These are phyloP conservation scores for Zasmidium cellare DNA, from an alignment of 2,329 filamentous ascomycete genomes.

Conservation along the genomic window DNA sequence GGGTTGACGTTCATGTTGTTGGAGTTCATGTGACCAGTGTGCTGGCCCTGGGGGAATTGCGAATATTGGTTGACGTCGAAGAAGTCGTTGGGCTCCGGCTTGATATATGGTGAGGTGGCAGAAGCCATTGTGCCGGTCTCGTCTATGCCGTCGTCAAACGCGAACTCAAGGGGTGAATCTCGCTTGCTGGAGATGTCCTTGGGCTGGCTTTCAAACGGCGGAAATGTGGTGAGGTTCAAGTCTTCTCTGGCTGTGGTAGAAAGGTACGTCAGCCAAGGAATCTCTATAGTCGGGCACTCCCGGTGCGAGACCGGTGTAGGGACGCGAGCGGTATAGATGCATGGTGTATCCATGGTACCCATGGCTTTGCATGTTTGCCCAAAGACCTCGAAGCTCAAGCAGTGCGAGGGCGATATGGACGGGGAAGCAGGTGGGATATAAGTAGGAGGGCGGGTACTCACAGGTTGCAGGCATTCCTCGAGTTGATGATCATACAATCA, in stretches of 20 bases:
- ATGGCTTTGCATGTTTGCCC: slow-evolving; percentile 10
- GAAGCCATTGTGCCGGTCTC: slow-evolving; percentile 50
- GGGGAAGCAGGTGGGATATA: slow-evolving; percentile 12
- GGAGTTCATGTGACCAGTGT: slow-evolving; percentile 25
- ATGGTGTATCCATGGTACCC: not conserved
- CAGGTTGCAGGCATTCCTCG: slow-evolving; percentile 31
- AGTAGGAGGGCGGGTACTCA: slow-evolving; percentile 29
- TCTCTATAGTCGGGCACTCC: slow-evolving; percentile 1
- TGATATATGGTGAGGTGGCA: slow-evolving; percentile 64
- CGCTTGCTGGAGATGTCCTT: slow-evolving; percentile 30
- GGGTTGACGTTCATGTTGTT: slow-evolving; percentile 70
- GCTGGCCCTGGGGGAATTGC: slow-evolving; percentile 28
- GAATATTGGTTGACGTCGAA: slow-evolving; percentile 49
- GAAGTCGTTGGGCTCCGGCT: slow-evolving; percentile 64
- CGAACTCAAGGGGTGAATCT: slow-evolving; percentile 37
- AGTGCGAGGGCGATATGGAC: slow-evolving; percentile 1
- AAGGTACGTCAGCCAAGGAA: slow-evolving; percentile 17
- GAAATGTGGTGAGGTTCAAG: slow-evolving; percentile 33
- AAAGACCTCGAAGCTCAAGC: not conserved
- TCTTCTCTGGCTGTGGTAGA: slow-evolving; percentile 16
- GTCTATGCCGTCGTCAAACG: slow-evolving; percentile 30
- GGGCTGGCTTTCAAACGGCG: slow-evolving; percentile 32
- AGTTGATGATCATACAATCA: slow-evolving; percentile 20
- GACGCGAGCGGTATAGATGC: slow-evolving; percentile 3
- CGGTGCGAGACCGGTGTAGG: slow-evolving; percentile 2